These are phyloP conservation scores for Flaveria bidentis DNA, from an alignment of 129 eudicot genomes.

Conservation along the genomic window DNA sequence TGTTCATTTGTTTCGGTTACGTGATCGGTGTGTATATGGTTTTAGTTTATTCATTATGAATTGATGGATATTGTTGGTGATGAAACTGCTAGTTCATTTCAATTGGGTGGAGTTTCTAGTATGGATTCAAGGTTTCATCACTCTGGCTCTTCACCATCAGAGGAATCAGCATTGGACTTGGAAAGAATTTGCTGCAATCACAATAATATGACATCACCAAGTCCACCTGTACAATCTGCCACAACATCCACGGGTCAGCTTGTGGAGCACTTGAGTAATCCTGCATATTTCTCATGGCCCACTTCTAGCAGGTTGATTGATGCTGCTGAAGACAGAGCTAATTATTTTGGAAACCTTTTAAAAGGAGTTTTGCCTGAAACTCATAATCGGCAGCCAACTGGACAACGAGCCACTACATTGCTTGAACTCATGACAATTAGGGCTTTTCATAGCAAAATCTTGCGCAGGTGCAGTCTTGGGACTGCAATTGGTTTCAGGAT, in stretches of 20 bases:
- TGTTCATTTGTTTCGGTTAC: not conserved
- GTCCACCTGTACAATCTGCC: constrained; percentile 51
- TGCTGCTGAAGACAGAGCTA: constrained; percentile 72
- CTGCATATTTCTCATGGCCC: constrained; percentile 90
- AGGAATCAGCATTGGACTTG: constrained; percentile 68
- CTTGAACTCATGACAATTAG: constrained; percentile 86
- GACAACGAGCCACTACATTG: constrained; percentile 71
- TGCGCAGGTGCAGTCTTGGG: constrained; percentile 74
- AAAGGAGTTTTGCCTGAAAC: constrained; percentile 84
- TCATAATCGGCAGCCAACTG: constrained; percentile 60
- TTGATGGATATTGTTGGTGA: not conserved
- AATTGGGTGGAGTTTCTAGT: constrained; percentile 18
- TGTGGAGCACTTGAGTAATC: constrained; percentile 42
- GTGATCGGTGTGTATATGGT: not conserved
- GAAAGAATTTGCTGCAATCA: constrained; percentile 52
- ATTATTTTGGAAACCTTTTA: constrained; percentile 78
- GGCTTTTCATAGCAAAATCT: constrained; percentile 75
- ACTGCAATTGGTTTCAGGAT: constrained; percentile 78
- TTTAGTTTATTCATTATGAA: not conserved
- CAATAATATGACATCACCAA: constrained; percentile 40
- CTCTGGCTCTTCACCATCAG: constrained; percentile 64
- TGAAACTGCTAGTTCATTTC: not conserved
- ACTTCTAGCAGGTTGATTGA: constrained; percentile 60
- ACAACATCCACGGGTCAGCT: constrained; percentile 57
- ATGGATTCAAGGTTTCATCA: constrained; percentile 52